Evolutionary conservation across 2,329 filamentous ascomycete genomes (phyloP).

Genomic region (Colletotrichum tropicale): DNA sequence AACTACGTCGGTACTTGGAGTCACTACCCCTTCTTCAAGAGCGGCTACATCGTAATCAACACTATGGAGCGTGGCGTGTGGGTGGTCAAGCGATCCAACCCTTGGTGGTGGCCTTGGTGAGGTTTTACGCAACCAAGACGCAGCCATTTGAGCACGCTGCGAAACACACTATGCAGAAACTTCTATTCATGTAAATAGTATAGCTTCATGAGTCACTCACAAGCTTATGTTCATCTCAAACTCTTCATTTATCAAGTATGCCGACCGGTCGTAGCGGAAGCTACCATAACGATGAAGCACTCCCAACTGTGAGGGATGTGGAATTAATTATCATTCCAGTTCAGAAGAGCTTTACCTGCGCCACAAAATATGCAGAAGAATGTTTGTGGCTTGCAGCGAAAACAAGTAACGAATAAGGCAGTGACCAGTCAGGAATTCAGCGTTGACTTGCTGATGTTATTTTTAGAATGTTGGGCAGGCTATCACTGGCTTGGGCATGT

Average conservation of each 20-base stretch:
- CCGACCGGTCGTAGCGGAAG: background rate
- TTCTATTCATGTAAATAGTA: background rate
- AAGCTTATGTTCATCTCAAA: background rate
- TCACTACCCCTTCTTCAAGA: constrained; percentile 45
- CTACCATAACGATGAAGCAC: too few relatives aligned
- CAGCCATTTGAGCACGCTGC: background rate
- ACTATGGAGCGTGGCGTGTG: constrained; percentile 50
- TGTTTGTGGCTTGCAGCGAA: too few relatives aligned
- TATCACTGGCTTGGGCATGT: background rate
- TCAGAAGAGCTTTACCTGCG: too few relatives aligned
- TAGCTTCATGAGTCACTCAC: background rate
- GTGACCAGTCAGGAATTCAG: too few relatives aligned
- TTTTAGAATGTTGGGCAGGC: too few relatives aligned
- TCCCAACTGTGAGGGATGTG: too few relatives aligned
- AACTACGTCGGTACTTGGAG: constrained; percentile 47
- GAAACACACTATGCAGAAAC: too few relatives aligned
- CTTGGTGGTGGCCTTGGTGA: constrained; percentile 15
- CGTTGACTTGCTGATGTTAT: too few relatives aligned
- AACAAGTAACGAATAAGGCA: too few relatives aligned
- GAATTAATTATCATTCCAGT: too few relatives aligned
- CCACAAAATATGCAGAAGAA: too few relatives aligned
- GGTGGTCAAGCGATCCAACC: constrained; percentile 33
- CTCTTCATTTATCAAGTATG: rapidly evolving
- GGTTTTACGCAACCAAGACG: background rate
- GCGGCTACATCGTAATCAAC: constrained; percentile 47